These are phyloP conservation scores for Linnemannia hyalina DNA, from an alignment of 192 early-diverging fungal species.

Conservation along the genomic window DNA sequence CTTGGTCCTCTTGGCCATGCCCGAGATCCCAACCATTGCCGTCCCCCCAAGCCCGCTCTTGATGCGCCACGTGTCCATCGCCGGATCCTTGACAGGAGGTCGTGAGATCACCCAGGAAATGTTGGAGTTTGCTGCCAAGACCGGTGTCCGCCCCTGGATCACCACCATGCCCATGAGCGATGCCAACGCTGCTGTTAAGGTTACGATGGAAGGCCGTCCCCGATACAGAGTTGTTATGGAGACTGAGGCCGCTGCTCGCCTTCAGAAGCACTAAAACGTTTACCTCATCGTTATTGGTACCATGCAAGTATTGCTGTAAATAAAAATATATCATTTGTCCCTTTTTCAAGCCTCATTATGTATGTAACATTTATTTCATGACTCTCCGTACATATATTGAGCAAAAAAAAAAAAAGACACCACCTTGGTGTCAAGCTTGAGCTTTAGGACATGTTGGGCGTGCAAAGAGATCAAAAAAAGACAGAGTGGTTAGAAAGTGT, in stretches of 20 bases:
- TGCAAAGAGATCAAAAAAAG: no score
- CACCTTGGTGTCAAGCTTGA: no score
- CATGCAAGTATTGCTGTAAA: no score
- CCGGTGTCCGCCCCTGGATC: slow-evolving; percentile 73
- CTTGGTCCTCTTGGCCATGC: slow-evolving; percentile 74
- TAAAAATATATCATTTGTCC: no score
- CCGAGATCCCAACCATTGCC: slow-evolving; percentile 61
- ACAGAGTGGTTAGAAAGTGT: no score
- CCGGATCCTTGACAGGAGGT: slow-evolving; percentile 78
- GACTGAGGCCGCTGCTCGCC: slow-evolving; percentile 59
- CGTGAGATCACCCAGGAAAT: slow-evolving; percentile 70
- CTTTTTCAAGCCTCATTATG: no score
- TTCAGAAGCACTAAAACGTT: neutral
- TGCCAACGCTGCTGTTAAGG: slow-evolving; percentile 72
- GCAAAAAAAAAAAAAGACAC: no score
- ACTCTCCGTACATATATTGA: no score
- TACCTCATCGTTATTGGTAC: neutral
- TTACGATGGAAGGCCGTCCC: slow-evolving; percentile 70
- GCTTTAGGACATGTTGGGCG: no score
- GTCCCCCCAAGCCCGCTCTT: slow-evolving; percentile 56
- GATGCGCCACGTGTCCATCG: slow-evolving; percentile 62
- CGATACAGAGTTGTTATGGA: slow-evolving; percentile 82
- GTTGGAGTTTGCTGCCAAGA: slow-evolving; percentile 74
- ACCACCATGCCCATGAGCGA: slow-evolving; percentile 73
- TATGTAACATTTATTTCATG: no score